Base-by-base conservation (phyloP, 2,329 filamentous ascomycete genomes). In the Sclerotinia trifoliorum region DNA sequence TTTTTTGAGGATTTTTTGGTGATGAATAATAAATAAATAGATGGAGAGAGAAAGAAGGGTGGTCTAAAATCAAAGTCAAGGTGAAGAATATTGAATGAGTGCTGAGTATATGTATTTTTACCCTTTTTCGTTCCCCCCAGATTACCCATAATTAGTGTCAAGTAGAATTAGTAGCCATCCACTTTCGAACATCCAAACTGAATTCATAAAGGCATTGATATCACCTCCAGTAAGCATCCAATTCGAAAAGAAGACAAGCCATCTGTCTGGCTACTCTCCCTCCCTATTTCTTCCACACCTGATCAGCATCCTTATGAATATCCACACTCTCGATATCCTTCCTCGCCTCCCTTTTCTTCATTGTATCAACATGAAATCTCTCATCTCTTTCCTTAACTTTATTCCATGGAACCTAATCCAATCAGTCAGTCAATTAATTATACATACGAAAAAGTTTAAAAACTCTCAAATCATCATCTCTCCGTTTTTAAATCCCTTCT, bases 271-370 rank as follows among this genome's bases (percentile, higher is more conserved):
- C 5, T 5, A 29, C 29, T 29, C 2, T 11, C 46, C 1, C 5
- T 7, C 26, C 44, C 60, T 15, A 67, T 49, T 67, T 65, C 66
- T 65, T 65, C 66, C 66, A 68, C 26, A 8, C 13, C 32, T 62
- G 56, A 60, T 68, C 66, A 21, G 60, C 61, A 68, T 61, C 72
- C 29, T 48, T 54, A 85, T 83, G 69, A 82, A 84, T 56, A 83
- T 61, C 54, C 83, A 84, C 52, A 85, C 85, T 61, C 81, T 86
- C 48, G 84, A 87, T 69, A 84, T 84, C 48, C 79, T 85, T 8
- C 84, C 85, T 8, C 78, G 81, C 79, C 77, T 84, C 80, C 73
- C 77, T 80, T 80, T 88, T 89, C 69, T 79, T 77, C 76, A 75
- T 78, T 69, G 78, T 80, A 77, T 85, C 80, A 29, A 83, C 80